Evolutionary conservation across 305 asterid species (phyloP), one percentile per base, ranked within the genome.

Genomic region (Solanum chacoense): DNA sequence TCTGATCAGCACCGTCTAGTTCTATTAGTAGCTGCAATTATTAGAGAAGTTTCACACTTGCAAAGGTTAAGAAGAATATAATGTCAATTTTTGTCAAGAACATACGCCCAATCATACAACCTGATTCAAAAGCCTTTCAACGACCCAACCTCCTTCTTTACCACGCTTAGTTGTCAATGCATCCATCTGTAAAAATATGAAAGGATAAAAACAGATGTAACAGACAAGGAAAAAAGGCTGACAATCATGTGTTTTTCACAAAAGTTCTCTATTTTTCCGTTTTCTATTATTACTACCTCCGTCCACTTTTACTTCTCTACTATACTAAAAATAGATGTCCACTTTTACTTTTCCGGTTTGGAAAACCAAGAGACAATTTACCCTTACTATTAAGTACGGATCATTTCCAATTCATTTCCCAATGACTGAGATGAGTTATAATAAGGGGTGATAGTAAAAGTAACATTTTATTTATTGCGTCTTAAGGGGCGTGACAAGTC

Each of bases 141-240:
- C 96, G 34, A 95, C 96, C 94, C 93, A 91, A 45, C 96, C 98
- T 89, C 97, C 98, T 91, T 95, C 98, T 88, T 92, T 89, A 78
- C 97, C 96, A 63, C 96, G 98, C 90, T 91, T 92, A 31, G 94
- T 93, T 28, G 99, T 94, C 92, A 96, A 91, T 85, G 97, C 95
- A 94, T 95, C 99, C 84, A 96, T 94, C 99, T 96, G 92, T 87
- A 42, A 35, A 29, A 88, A 63, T 40, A 69, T 32, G 24, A 88
- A 81, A 78, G n/a, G 26, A 31, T 67, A 37, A 72, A 26, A 20
- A 86, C 28, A 37, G 77, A 72, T 36, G 11, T 67, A 24, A 67
- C 20, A 26, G 38, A 35, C 8, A 26, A n/a, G 34, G 1, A 35
- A 24, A 36, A 37, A 38, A 29, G 50, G 72, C 7, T 22, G 28